A percentile compares a stretch with the other conserved stretches of the same genome.
Conservation (phyloP, 75 land plant species). For the Isoetes taiwanensis region DNA sequence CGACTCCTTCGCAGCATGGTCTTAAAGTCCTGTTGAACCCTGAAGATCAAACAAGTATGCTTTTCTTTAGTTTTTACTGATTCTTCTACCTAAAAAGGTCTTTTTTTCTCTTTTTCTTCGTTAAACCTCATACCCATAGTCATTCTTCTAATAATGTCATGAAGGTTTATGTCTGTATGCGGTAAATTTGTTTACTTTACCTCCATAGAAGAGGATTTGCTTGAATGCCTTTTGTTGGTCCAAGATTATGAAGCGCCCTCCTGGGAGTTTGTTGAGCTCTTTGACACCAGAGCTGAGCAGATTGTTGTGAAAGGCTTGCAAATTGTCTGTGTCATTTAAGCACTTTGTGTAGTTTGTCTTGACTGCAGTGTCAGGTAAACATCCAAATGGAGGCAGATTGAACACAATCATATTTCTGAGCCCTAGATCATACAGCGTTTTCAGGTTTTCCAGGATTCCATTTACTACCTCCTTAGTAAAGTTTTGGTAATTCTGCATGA, state of each 20-base stretch:
- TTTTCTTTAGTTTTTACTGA: too few relatives aligned
- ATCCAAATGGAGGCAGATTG: constrained; percentile 30
- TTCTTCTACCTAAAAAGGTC: too few relatives aligned
- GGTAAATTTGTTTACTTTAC: too few relatives aligned
- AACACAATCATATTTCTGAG: constrained; percentile 26
- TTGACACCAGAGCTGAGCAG: too few relatives aligned
- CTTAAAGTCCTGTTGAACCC: too few relatives aligned
- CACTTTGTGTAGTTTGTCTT: constrained; percentile 10
- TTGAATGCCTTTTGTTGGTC: constrained; percentile 15
- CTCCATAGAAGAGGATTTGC: constrained; percentile 3
- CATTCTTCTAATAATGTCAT: too few relatives aligned
- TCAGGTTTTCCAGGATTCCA: constrained; percentile 19
- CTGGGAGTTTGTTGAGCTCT: constrained; percentile 18
- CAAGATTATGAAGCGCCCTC: constrained; percentile 11
- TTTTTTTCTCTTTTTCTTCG: too few relatives aligned
- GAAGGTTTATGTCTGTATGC: too few relatives aligned
- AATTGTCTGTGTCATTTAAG: constrained; percentile 16
- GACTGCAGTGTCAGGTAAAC: constrained; percentile 28
- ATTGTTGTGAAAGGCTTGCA: too few relatives aligned
- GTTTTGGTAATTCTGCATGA: too few relatives aligned
- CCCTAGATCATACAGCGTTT: constrained; percentile 19
- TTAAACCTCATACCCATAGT: too few relatives aligned
- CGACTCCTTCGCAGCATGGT: constrained; percentile 33
- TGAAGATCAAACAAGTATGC: too few relatives aligned
- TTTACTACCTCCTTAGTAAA: constrained; percentile 17